Conservation (phyloP, 2,329 filamentous ascomycete species). For the Niveomyces coronatus region DNA sequence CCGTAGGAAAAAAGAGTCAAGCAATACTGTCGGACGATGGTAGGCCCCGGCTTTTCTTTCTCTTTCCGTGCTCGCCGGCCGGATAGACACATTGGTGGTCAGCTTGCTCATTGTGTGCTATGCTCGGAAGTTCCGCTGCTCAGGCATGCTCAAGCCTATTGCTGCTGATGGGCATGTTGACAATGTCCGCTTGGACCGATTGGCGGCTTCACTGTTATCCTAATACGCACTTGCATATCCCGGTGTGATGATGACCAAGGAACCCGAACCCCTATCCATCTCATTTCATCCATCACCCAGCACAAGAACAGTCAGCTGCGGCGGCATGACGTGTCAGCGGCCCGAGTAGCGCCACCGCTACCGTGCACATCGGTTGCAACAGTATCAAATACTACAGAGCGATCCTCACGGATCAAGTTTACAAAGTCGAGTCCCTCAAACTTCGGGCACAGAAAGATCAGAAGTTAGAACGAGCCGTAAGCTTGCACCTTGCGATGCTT, state of each 20-base stretch:
- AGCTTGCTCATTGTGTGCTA: no score
- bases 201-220: not conserved
- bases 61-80: no score
- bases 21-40: no score
- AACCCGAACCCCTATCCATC: not conserved
- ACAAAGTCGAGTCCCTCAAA: constrained; percentile 4
- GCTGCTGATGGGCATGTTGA: no score
- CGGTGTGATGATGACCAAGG: not conserved
- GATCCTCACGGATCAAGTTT: constrained; percentile 9
- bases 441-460: no score
- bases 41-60: no score
- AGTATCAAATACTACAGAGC: constrained; percentile 9
- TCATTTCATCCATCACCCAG: not conserved
- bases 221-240: constrained; percentile 2
- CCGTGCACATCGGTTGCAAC: not conserved
- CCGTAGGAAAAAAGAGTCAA: no score
- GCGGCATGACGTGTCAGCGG: not conserved
- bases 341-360: not conserved
- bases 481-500: no score
- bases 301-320: not conserved
- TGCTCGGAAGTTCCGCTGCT: no score
- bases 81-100: no score
- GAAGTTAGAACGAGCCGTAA: no score
- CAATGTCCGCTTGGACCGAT: not conserved
- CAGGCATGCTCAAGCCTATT: no score